A percentile compares a stretch with the other conserved stretches of the same genome.
These are phyloP conservation scores for Amaranthus cruentus DNA, from an alignment of 148 eudicot genomes.

Conservation along the genomic window DNA sequence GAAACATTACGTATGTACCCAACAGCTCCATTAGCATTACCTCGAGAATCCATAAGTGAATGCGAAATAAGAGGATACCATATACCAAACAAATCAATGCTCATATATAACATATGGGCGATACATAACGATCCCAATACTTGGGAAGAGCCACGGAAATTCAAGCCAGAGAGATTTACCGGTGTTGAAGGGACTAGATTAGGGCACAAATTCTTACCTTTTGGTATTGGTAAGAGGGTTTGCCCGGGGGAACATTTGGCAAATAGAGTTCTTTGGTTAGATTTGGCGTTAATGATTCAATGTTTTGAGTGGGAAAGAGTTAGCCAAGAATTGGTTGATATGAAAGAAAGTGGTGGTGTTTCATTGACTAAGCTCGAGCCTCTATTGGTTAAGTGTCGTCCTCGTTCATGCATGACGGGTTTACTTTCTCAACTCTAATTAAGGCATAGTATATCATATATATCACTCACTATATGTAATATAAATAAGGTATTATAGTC, in stretches of 20 bases:
- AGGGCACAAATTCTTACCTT: slow-evolving; percentile 28
- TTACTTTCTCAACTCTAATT: slow-evolving; percentile 14
- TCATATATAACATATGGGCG: slow-evolving; percentile 35
- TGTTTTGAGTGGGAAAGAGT: slow-evolving; percentile 27
- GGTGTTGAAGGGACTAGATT: neutral
- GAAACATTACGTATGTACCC: slow-evolving; percentile 37
- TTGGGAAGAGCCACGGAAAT: slow-evolving; percentile 31
- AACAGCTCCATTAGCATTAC: slow-evolving; percentile 17
- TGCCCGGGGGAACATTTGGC: slow-evolving; percentile 33
- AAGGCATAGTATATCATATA: too few species aligned
- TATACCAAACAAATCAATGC: slow-evolving; percentile 29
- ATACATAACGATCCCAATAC: slow-evolving; percentile 32
- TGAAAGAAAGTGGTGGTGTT: slow-evolving; percentile 26
- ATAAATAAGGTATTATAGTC: too few species aligned
- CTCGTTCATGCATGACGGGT: slow-evolving; percentile 19
- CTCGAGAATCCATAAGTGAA: slow-evolving; percentile 22
- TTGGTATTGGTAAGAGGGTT: slow-evolving; percentile 31
- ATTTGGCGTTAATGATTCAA: slow-evolving; percentile 24
- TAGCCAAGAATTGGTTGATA: slow-evolving; percentile 14
- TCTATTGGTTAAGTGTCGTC: slow-evolving; percentile 24
- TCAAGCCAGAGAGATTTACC: slow-evolving; percentile 35
- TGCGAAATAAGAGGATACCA: slow-evolving; percentile 24
- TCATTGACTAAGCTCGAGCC: slow-evolving; percentile 17
- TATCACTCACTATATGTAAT: too few species aligned
- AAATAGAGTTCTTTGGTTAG: slow-evolving; percentile 25